phyloP scores from a whole-genome alignment of 768 basidiomycete genomes.

The Plicaturopsis crispa region DNA sequence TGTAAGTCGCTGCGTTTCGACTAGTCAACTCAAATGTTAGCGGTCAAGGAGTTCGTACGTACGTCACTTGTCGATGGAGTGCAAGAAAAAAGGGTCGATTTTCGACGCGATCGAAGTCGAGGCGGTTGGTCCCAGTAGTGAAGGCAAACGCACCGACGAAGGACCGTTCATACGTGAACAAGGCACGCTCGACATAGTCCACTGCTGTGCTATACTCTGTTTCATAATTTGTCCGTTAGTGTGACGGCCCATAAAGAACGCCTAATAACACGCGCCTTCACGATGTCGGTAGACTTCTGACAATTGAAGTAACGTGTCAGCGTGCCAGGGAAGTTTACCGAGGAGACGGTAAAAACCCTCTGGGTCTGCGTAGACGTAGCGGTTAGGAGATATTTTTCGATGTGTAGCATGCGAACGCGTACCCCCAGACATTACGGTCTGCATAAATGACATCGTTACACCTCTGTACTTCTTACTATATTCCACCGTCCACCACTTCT shows the following conservation, averaged over 20 bases:
- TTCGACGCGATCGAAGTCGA: conserved; percentile 88
- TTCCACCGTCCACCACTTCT: conserved; percentile 86
- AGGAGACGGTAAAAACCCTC: conserved; percentile 72
- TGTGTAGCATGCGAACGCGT: conserved; percentile 14
- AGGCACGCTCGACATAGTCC: conserved; percentile 85
- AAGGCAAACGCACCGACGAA: conserved; percentile 85
- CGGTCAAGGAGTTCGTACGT: conserved; percentile 16
- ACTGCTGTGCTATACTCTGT: conserved; percentile 77
- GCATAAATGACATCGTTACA: conserved; percentile 74
- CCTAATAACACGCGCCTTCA: conserved; percentile 48
- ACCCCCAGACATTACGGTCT: conserved; percentile 79
- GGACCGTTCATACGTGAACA: conserved; percentile 89
- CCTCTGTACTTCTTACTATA: conserved; percentile 82
- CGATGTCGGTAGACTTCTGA: conserved; percentile 81
- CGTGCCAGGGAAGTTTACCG: conserved; percentile 82
- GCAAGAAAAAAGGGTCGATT: conserved; percentile 92
- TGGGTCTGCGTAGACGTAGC: conserved; percentile 42
- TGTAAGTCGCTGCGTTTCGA: conserved; percentile 57
- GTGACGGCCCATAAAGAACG: no score
- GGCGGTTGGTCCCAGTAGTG: conserved; percentile 69
- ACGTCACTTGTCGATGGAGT: conserved; percentile 78
- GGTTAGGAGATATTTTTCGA: not conserved
- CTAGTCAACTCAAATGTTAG: not conserved
- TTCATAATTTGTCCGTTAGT: conserved; percentile 4
- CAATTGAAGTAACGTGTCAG: conserved; percentile 83